Conservation (phyloP, 768 basidiomycete species). For the Tulasnella calospora region DNA sequence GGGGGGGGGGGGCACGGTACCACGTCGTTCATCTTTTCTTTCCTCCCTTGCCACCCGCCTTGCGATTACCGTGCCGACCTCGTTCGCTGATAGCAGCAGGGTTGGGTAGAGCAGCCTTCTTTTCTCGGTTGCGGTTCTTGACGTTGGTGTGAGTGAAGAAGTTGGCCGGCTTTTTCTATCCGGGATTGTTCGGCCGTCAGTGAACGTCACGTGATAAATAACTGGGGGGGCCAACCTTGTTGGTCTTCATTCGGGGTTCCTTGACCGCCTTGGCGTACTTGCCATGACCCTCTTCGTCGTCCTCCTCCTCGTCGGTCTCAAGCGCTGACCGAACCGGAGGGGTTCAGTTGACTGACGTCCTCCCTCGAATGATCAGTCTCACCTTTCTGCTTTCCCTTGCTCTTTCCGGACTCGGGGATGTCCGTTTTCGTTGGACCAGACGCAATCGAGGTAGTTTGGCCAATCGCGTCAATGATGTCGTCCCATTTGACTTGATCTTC, state of each 20-base stretch:
- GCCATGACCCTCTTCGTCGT: conserved; percentile 33
- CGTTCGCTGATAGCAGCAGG: neutral
- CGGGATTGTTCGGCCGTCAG: conserved; percentile 13
- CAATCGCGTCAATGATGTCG: conserved; percentile 61
- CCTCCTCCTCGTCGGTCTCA: conserved; percentile 29
- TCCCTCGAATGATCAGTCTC: neutral
- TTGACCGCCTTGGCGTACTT: conserved; percentile 43
- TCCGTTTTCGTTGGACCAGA: neutral
- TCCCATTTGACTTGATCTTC: conserved; percentile 65
- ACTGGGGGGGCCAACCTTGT: conserved; percentile 54
- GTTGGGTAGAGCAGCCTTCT: neutral
- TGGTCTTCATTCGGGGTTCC: conserved; percentile 84
- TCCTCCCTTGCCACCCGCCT: conserved; percentile 23
- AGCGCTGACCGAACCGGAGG: neutral
- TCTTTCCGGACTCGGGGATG: conserved; percentile 27
- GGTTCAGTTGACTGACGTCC: no score
- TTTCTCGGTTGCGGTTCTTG: conserved; percentile 55
- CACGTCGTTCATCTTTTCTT: neutral
- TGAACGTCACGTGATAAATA: conserved; percentile 16
- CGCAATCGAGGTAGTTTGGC: conserved; percentile 44
- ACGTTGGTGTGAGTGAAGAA: conserved; percentile 83
- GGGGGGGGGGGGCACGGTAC: no score
- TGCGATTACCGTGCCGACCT: conserved; percentile 18
- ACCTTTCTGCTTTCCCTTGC: conserved; percentile 35
- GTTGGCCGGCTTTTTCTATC: conserved; percentile 81